Conservation (phyloP, 495 filamentous ascomycete species). For the Chlorociboria aeruginascens region DNA sequence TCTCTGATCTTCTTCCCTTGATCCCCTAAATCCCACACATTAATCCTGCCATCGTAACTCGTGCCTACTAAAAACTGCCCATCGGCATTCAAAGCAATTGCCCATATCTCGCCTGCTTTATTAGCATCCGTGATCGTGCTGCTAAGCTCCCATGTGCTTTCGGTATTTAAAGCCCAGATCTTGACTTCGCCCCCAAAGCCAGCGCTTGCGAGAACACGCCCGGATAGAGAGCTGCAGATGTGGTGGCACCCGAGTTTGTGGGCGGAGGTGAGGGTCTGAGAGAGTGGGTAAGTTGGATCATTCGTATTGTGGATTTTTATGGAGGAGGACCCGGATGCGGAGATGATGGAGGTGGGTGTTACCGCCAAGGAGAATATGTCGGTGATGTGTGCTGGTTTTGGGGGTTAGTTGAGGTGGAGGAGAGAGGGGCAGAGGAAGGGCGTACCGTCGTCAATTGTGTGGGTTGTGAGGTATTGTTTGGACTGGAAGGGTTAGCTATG, state of each 20-base stretch:
- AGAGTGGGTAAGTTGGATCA: slow-evolving; percentile 56
- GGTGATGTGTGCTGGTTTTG: slow-evolving; percentile 55
- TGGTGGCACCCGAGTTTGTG: slow-evolving; percentile 89
- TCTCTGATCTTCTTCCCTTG: slow-evolving; percentile 48
- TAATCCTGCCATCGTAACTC: slow-evolving; percentile 72
- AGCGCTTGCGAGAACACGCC: slow-evolving; percentile 60
- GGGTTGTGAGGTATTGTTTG: slow-evolving; percentile 90
- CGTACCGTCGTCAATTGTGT: slow-evolving; percentile 78
- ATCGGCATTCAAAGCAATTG: slow-evolving; percentile 68
- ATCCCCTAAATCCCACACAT: slow-evolving; percentile 69
- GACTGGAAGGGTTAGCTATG: slow-evolving; percentile 45
- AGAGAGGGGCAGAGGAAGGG: slow-evolving; percentile 11
- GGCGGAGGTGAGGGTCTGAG: slow-evolving; percentile 60
- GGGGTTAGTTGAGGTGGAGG: slow-evolving; percentile 14
- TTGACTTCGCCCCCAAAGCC: slow-evolving; percentile 83
- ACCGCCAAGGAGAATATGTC: slow-evolving; percentile 86
- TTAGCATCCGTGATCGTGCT: slow-evolving; percentile 20
- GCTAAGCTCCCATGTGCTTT: slow-evolving; percentile 40
- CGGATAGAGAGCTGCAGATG: slow-evolving; percentile 54
- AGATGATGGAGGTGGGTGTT: slow-evolving; percentile 64
- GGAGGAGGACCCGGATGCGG: slow-evolving; percentile 68
- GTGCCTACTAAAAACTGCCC: slow-evolving; percentile 73
- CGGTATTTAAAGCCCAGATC: slow-evolving; percentile 53
- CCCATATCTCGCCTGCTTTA: slow-evolving; percentile 65
- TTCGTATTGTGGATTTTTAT: slow-evolving; percentile 66